Conservation (phyloP, 305 asterid genomes). For the Salvia sclarea region DNA sequence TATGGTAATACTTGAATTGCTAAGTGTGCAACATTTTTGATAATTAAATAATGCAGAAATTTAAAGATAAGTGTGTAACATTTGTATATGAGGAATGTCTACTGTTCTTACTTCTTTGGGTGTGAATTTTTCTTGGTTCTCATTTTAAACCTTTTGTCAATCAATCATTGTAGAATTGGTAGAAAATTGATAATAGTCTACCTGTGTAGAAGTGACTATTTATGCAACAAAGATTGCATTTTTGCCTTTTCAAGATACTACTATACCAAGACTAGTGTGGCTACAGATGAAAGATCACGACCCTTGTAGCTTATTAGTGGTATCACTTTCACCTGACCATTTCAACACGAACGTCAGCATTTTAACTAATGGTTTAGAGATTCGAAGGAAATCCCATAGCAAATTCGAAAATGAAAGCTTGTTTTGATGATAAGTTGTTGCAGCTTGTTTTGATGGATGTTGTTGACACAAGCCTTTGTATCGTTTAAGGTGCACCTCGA, state of each 20-base stretch:
- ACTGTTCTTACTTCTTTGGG: background rate
- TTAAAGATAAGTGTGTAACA: no score
- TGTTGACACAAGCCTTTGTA: constrained; percentile 6
- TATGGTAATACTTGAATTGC: background rate
- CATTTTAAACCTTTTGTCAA: background rate
- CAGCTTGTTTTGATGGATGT: background rate
- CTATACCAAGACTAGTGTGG: background rate
- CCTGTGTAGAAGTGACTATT: background rate
- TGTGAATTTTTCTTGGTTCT: background rate
- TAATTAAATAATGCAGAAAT: no score
- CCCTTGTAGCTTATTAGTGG: no score
- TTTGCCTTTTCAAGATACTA: background rate
- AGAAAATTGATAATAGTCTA: background rate
- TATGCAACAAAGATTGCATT: background rate
- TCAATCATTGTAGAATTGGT: constrained; percentile 2
- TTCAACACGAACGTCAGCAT: background rate
- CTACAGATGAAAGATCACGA: background rate
- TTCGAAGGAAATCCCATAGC: background rate
- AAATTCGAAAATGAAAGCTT: background rate
- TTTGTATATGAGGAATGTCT: background rate
- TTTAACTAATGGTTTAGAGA: background rate
- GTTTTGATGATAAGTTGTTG: background rate
- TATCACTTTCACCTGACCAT: no score
- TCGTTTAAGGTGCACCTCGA: constrained; percentile 32
- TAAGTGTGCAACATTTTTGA: background rate